Base-by-base conservation (phyloP, 164 flowering plant genomes). In the Vitis rupestris region DNA sequence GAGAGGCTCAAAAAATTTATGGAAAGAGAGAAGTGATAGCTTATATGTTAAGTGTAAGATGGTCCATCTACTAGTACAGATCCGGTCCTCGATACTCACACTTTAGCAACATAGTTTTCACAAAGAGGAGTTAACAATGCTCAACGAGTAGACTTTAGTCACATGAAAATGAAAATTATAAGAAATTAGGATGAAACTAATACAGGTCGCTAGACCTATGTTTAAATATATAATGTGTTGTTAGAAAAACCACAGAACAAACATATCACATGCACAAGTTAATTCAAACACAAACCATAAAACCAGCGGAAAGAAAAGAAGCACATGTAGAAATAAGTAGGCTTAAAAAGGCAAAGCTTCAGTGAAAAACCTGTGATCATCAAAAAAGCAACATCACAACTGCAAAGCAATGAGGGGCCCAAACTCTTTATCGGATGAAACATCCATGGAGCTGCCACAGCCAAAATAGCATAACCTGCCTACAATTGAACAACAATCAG, bases 381-480 rank as follows among this genome's bases (percentile, higher is more conserved):
- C 76, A 95, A 73, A 65, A 95, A 90, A 66, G 73, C 70, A 66
- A 78, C 96, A 81, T 78, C 76, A 69, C 91, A 89, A 71, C 96
- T 91, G 80, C 97, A 95, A 59, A 95, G 97, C 81, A 92, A 68
- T 56, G 85, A 67, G 9, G 87, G 80, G 31, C 78, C 67, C 65
- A 85, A 73, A 17, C 63, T 63, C 23, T 73, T 59, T 29, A 89
- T 75, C 6, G 87, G 75, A 13, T 30, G 73, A 77, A 95, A 84
- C 49, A 95, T 83, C 94, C 93, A 92, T 59, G 96, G 87, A 68
- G 92, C 85, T 73, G 78, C 93, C 15, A 79, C 84, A 53, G 89
- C 97, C 69, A 91, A 76, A 65, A 74, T 66, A 74, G 92, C 97
- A 81, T 91, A 95, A 75, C 96, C 99, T 85, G 87, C 90, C 98